These are phyloP conservation scores for Eucalyptus microcorys DNA, from an alignment of 345 rosid genomes.

Conservation along the genomic window DNA sequence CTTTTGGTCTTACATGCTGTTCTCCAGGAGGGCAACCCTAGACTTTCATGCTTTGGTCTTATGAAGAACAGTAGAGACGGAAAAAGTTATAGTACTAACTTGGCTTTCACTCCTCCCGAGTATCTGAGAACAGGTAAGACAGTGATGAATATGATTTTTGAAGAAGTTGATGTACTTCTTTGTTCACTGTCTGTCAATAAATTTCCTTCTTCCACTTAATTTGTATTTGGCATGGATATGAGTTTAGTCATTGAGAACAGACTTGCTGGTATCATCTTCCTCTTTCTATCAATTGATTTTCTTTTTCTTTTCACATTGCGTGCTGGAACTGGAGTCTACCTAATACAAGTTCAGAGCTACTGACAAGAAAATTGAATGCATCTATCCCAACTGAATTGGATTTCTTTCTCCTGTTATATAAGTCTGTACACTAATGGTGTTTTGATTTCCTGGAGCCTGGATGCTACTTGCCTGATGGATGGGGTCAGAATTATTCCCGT, in stretches of 20 bases:
- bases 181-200: not conserved
- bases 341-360: not conserved
- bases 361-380: not conserved
- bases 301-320: not conserved
- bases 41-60: slow-evolving; percentile 91
- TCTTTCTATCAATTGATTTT: not conserved
- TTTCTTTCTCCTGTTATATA: not conserved
- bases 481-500: not conserved
- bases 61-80: slow-evolving; percentile 98
- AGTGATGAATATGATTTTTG: not conserved
- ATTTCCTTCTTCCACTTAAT: not conserved
- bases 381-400: not conserved
- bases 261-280: not conserved
- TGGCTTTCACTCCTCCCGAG: slow-evolving; percentile 95
- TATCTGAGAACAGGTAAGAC: slow-evolving; percentile 61
- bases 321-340: not conserved
- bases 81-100: slow-evolving; percentile 77
- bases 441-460: not conserved
- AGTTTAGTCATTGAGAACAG: not conserved
- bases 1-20: not conserved
- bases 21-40: slow-evolving; percentile 69
- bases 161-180: not conserved
- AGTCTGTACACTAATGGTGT: not conserved
- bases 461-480: not conserved
- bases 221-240: not conserved